Base-by-base conservation (phyloP, 768 basidiomycete genomes). In the Panellus pusillus region DNA sequence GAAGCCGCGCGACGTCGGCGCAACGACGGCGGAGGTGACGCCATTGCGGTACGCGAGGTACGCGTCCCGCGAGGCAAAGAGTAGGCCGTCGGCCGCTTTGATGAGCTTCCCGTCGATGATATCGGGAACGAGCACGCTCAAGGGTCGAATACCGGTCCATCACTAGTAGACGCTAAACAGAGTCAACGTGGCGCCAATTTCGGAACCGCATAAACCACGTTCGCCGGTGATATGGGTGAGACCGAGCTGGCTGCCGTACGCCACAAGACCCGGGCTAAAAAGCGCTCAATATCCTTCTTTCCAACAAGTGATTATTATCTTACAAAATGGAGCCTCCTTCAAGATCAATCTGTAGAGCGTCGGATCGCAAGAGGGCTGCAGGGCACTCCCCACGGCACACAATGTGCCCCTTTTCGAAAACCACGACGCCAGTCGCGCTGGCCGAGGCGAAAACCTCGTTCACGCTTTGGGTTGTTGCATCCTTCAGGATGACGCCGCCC, bases 111-210 rank as follows among this genome's bases (percentile, higher is more conserved):
- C 72, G 32, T 70, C 65, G 43, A 15, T 81, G 77, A 59, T 72
- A 55, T 13, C 64, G 57, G n/a, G 64, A 64, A 45, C 61, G 59
- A 8, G 17, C 45, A 19, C 44, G 47, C 58, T 64, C 51, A 83
- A 66, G 11, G 78, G 60, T 86, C 85, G 15, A 75, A 73, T 2
- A 83, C 80, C 14, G 63, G 40, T 0, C 90, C 91, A 61, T 92
- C 91, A 32, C 72, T 74, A 4, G 91, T 91, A 3, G 80, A 80
- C 2, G 74, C 65, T 93, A 87, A 69, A 61, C 58, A 91, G 89
- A 62, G 89, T 87, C 48, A 78, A 74, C 28, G 89, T 64, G 2
- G 87, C 89, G 13, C 41, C 11, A 27, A 7, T 5, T 8, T 91
- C 61, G 3, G 69, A 61, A 11, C 80, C 68, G 2, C 86, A 85